Percentiles rank a stretch among this genome's conserved stretches.
Conservation (phyloP, 176 grass and related monocot genomes). For the Carex scoparia region DNA sequence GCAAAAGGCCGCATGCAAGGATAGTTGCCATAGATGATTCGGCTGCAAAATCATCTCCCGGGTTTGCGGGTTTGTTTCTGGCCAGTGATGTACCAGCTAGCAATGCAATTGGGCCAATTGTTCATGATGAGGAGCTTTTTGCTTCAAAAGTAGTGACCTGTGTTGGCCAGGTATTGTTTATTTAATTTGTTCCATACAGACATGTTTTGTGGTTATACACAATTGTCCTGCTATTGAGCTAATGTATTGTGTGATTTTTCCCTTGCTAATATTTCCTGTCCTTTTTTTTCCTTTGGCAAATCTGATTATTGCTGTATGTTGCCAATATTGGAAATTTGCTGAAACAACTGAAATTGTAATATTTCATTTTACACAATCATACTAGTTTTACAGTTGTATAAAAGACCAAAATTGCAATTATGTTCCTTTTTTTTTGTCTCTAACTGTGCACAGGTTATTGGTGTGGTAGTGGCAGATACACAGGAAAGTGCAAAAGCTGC, state of each 20-base stretch:
- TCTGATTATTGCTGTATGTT: neutral
- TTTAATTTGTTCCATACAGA: conserved; percentile 19
- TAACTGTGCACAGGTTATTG: conserved; percentile 60
- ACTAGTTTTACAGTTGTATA: neutral
- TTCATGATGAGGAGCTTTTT: conserved; percentile 86
- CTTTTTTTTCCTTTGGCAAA: neutral
- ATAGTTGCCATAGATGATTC: conserved; percentile 85
- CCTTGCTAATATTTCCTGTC: neutral
- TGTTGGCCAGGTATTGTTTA: conserved; percentile 80
- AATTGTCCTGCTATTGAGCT: neutral
- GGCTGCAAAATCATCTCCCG: conserved; percentile 64
- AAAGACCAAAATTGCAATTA: neutral
- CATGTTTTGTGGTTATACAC: conserved; percentile 15
- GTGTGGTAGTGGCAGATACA: conserved; percentile 92
- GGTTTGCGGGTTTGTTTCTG: conserved; percentile 73
- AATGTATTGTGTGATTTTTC: neutral
- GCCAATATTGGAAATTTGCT: neutral
- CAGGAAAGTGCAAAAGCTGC: conserved; percentile 91
- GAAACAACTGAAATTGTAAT: neutral
- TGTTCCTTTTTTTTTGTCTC: conserved; percentile 15
- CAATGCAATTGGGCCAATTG: conserved; percentile 59
- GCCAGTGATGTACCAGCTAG: conserved; percentile 67
- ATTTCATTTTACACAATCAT: neutral
- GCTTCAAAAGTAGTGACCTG: conserved; percentile 83
- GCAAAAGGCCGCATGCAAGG: conserved; percentile 78